Conservation (phyloP, 1,139 yeast species). For the Eremothecium coryli region DNA sequence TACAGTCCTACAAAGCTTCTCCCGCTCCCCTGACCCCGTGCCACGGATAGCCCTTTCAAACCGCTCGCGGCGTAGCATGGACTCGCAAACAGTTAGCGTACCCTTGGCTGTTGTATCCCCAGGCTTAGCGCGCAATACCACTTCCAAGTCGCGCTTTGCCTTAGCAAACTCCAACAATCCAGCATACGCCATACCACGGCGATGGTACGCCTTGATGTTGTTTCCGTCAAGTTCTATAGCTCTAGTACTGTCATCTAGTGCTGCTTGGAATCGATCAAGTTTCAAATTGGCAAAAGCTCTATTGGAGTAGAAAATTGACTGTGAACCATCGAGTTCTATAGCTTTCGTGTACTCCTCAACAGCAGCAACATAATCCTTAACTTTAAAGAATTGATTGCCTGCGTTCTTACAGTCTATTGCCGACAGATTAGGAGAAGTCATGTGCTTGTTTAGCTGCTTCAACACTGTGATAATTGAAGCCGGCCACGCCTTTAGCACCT, state of each 20-base stretch:
- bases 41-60: conserved; percentile 75
- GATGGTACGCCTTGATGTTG: conserved; percentile 65
- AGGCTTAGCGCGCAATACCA: conserved; percentile 56
- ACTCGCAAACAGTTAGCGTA: conserved; percentile 56
- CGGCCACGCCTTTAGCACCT: too few relatives aligned
- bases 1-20: conserved; percentile 35
- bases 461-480: too few relatives aligned
- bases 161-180: conserved; percentile 70
- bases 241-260: conserved; percentile 64
- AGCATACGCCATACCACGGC: conserved; percentile 75
- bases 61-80: conserved; percentile 61
- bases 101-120: conserved; percentile 59
- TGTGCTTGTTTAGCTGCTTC: too few relatives aligned
- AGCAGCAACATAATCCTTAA: conserved; percentile 57
- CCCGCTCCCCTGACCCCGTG: conserved; percentile 45
- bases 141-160: conserved; percentile 62
- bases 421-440: too few relatives aligned
- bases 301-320: conserved; percentile 73
- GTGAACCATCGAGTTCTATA: conserved; percentile 55
- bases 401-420: conserved; percentile 52
- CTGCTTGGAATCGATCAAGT: conserved; percentile 77
- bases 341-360: conserved; percentile 66
- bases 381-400: conserved; percentile 67
- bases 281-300: conserved; percentile 87
- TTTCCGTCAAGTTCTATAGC: conserved; percentile 61